Evolutionary conservation across 1,284 basidiomycete species (phyloP).

Genomic region (Trametes hirsuta): DNA sequence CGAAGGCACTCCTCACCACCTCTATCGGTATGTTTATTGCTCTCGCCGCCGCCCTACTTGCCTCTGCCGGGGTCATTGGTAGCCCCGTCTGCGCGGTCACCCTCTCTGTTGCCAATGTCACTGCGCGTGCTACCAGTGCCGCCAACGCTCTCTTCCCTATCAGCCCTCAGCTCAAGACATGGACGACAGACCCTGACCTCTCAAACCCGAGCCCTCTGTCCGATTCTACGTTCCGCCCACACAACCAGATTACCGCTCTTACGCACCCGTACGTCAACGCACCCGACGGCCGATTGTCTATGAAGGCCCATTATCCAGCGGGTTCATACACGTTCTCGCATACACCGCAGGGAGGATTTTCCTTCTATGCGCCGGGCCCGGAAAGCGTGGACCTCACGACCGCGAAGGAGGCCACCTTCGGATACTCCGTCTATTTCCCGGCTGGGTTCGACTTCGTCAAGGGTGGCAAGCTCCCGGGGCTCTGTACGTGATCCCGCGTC

Average conservation of each 20-base stretch:
- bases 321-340: constrained; percentile 62
- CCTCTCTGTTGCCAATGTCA: constrained; percentile 4
- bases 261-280: constrained; percentile 46
- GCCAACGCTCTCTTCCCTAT: constrained; percentile 48
- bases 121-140: constrained; percentile 8
- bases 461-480: constrained; percentile 38
- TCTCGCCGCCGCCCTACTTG: constrained; percentile 4
- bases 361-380: constrained; percentile 58
- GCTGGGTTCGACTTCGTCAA: constrained; percentile 46
- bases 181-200: constrained; percentile 44
- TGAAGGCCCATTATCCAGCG: constrained; percentile 60
- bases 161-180: constrained; percentile 36
- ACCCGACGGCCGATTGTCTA: constrained; percentile 49
- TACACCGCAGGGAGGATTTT: constrained; percentile 56
- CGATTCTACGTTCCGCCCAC: constrained; percentile 49
- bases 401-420: constrained; percentile 54
- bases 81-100: constrained; percentile 6
- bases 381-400: constrained; percentile 48
- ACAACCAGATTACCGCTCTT: constrained; percentile 40
- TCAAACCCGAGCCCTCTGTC: constrained; percentile 41
- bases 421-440: constrained; percentile 66
- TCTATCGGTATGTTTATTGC: constrained; percentile 8
- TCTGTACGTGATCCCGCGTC: constrained; percentile 31
- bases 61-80: constrained; percentile 7
- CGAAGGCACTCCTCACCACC: background rate